Evolutionary conservation across 1,284 basidiomycete genomes (phyloP), one percentile per base, ranked within the genome.

Genomic region (Boletus smithii): DNA sequence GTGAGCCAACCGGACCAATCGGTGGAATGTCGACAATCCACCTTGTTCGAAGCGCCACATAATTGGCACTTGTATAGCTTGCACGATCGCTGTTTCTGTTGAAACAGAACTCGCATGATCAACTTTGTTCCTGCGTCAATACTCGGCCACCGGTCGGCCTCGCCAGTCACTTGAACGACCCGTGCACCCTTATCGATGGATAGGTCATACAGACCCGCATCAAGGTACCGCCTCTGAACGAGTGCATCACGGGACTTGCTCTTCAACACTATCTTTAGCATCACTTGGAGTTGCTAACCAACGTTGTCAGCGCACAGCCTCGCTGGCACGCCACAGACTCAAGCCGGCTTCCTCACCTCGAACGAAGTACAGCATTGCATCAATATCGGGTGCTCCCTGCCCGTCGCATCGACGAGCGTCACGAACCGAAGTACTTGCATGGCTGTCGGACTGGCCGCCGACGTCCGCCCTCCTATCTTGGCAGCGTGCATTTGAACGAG

Each of bases 1-100:
- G 59, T 63, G 33, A 60, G 59, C 57, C 61, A 60, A 42, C 61
- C 58, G 17, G 27, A 59, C 61, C 55, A 58, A 24, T 62, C 27
- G 4, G 22, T 13, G 5, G 44, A 48, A 24, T 37, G 47, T 8
- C 38, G 48, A 46, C 50, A 60, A 8, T 62, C 54, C 0, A 63
- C 29, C 17, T 43, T 49, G 32, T 61, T 62, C 16, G 46, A 39
- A 41, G 48, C 47, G 2, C 58, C 59, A 8, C 58, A 60, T 27
- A 63, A 24, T 11, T 58, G 61, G n/a, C 61, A 60, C 7, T 46
- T 43, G 33, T 54, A 60, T 10, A 16, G 5, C 14, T 50, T 60
- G 38, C 47, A 60, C 17, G 57, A 58, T 0, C 8, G 44, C 8
- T 60, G 59, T 35, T 63, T 60, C 26, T 51, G 56, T 9, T 62